phyloP scores from a whole-genome alignment of 139 green algal species.

The Cymbomonas tetramitiformis region DNA sequence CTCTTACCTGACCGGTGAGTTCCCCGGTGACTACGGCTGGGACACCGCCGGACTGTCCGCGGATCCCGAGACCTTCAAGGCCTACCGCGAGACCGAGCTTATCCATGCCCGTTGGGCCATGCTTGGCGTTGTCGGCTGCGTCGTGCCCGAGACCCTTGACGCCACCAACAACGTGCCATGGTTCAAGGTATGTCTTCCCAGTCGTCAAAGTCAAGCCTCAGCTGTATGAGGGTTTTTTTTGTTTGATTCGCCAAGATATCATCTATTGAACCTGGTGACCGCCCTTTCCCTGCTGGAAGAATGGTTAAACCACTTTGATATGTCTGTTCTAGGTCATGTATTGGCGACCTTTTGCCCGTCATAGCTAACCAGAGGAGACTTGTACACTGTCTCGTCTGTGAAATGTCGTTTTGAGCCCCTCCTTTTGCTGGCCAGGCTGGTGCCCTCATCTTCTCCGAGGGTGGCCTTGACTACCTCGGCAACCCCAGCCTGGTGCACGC shows the following conservation, averaged over 20 bases:
- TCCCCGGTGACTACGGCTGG: slow-evolving; percentile 29
- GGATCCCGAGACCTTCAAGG: slow-evolving; percentile 21
- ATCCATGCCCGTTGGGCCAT: slow-evolving; percentile 95
- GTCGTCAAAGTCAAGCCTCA: slow-evolving; percentile 37
- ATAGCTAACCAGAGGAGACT: not conserved
- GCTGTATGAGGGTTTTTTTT: not conserved
- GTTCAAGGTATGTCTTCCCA: slow-evolving; percentile 29
- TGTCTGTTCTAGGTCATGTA: not conserved
- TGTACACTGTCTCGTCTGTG: not conserved
- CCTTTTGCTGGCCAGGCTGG: slow-evolving; percentile 2
- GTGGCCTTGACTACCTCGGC: too few relatives aligned
- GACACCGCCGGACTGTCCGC: slow-evolving; percentile 13
- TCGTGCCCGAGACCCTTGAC: slow-evolving; percentile 30
- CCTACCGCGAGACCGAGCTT: slow-evolving; percentile 82
- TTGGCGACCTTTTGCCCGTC: not conserved
- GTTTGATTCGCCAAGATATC: slow-evolving; percentile 1
- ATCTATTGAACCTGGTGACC: too few relatives aligned
- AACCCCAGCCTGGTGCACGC: too few relatives aligned
- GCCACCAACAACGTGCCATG: slow-evolving; percentile 32
- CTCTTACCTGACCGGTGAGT: slow-evolving; percentile 12
- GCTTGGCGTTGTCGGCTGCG: slow-evolving; percentile 46
- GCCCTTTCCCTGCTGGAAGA: too few relatives aligned
- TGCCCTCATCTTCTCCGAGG: too few relatives aligned
- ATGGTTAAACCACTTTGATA: not conserved
- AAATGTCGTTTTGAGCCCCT: slow-evolving; percentile 4